Evolutionary conservation across 2,329 filamentous ascomycete species (phyloP), one percentile per base, ranked within the genome.

Genomic region (Aurifilum marmelostoma): DNA sequence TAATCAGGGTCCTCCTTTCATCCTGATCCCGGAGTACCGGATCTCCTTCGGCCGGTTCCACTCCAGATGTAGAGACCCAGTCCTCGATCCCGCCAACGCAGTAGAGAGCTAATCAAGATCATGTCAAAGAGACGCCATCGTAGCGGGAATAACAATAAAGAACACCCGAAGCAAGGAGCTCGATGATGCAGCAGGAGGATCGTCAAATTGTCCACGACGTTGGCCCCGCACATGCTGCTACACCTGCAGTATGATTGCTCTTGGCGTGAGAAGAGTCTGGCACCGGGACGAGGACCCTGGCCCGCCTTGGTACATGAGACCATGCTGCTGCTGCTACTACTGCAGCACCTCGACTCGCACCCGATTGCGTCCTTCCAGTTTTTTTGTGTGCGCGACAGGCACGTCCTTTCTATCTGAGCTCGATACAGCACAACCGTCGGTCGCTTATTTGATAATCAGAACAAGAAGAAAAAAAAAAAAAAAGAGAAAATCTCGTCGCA

Each of bases 401-500:
- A 4, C 11, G 18, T 37, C 56, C 27, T 29, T 18, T 32, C 7
- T n/a, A 56, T 29, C 14, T 56, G 27, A 5, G 18, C 32, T 18
- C 9, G 56, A 9, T n/a, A 32, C 11, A 47, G 8, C 11, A 34
- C 34, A 34, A 8, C 4, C 3, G 7, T 8, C 7, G 4, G 56
- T 6, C 29, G 8, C n/a, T n/a, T n/a, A n/a, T n/a, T n/a, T n/a
- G n/a, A n/a, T n/a, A n/a, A n/a, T n/a, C n/a, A n/a, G n/a, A n/a
- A n/a, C n/a, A n/a, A n/a, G n/a, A n/a, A n/a, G n/a, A n/a, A n/a
- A n/a, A n/a, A n/a, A n/a, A n/a, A n/a, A n/a, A n/a, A n/a, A n/a
- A n/a, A n/a, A n/a, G n/a, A n/a, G n/a, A n/a, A n/a, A n/a, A 16
- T 59, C 56, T 59, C 56, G 56, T 59, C 56, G 37, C 56, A 59